Conservation (phyloP, 495 filamentous ascomycete genomes). For the Aspergillus funiculosus region DNA sequence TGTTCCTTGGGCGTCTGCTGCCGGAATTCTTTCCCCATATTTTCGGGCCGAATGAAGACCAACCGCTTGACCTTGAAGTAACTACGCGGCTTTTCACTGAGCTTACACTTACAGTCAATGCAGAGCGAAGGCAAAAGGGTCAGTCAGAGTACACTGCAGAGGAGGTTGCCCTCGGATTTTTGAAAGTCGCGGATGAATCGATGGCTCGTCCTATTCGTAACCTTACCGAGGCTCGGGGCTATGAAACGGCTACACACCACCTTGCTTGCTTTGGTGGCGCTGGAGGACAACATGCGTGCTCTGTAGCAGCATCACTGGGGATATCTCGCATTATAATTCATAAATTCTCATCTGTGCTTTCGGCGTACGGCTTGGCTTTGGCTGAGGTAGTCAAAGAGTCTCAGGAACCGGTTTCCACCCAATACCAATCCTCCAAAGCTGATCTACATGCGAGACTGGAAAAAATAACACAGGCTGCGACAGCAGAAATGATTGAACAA, state of each 20-base stretch:
- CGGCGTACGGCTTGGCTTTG: conserved; percentile 49
- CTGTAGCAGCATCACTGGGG: conserved; percentile 45
- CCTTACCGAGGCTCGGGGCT: conserved; percentile 47
- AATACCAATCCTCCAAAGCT: conserved; percentile 31
- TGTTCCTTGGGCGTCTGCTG: conserved; percentile 79
- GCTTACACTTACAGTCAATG: conserved; percentile 66
- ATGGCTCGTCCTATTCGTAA: conserved; percentile 52
- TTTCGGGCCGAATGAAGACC: conserved; percentile 86
- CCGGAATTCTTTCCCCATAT: conserved; percentile 98
- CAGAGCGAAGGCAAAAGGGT: conserved; percentile 24
- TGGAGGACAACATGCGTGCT: conserved; percentile 50
- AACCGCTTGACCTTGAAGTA: conserved; percentile 73
- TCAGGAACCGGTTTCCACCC: conserved; percentile 43
- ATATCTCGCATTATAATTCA: conserved; percentile 52
- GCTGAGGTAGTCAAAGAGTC: conserved; percentile 50
- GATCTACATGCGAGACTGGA: conserved; percentile 32
- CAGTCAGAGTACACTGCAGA: conserved; percentile 72
- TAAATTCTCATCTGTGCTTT: conserved; percentile 48
- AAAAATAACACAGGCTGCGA: conserved; percentile 28
- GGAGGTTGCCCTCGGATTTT: conserved; percentile 69
- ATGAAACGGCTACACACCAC: conserved; percentile 46
- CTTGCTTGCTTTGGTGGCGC: conserved; percentile 52
- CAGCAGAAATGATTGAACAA: conserved; percentile 34
- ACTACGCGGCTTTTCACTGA: conserved; percentile 73
- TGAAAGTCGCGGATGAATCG: conserved; percentile 50